phyloP scores from a whole-genome alignment of 495 filamentous ascomycete species.

The Diplogelasinospora grovesii region DNA sequence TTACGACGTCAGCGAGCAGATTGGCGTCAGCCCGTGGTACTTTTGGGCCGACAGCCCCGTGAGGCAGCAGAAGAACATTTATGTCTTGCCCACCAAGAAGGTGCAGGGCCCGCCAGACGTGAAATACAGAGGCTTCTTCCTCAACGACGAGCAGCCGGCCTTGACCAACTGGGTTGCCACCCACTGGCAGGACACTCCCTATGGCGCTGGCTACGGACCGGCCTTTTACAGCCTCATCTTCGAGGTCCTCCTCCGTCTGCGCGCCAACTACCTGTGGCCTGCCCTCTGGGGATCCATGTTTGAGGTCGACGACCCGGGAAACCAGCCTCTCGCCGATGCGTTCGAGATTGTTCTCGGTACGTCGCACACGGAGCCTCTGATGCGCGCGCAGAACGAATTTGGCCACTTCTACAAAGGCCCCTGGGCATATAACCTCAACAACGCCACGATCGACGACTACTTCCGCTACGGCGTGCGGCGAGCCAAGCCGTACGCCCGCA shows the following conservation, averaged over 20 bases:
- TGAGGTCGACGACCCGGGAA: conserved; percentile 60
- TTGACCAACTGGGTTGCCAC: conserved; percentile 61
- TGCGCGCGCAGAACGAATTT: conserved; percentile 66
- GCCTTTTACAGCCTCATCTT: conserved; percentile 65
- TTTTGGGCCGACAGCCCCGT: conserved; percentile 66
- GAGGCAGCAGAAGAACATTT: conserved; percentile 48
- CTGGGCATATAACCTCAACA: conserved; percentile 64
- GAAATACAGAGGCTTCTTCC: conserved; percentile 71
- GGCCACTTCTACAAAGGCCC: conserved; percentile 49
- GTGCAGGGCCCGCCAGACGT: conserved; percentile 57
- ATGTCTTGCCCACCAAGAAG: conserved; percentile 45
- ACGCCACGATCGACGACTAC: conserved; percentile 56
- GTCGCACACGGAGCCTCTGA: conserved; percentile 70
- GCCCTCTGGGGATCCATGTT: conserved; percentile 67
- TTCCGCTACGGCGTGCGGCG: conserved; percentile 60
- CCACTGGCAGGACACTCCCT: conserved; percentile 36
- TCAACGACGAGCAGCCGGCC: conserved; percentile 72
- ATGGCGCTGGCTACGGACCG: conserved; percentile 53
- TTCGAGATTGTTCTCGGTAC: conserved; percentile 68
- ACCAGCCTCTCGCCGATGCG: conserved; percentile 61
- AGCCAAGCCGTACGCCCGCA: conserved; percentile 57
- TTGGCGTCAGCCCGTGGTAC: conserved; percentile 72
- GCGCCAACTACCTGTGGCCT: conserved; percentile 73
- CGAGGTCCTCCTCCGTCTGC: conserved; percentile 61
- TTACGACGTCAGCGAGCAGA: conserved; percentile 69